phyloP scores from a whole-genome alignment of 805 yeast species.

The Dipodascus geniculatus region DNA sequence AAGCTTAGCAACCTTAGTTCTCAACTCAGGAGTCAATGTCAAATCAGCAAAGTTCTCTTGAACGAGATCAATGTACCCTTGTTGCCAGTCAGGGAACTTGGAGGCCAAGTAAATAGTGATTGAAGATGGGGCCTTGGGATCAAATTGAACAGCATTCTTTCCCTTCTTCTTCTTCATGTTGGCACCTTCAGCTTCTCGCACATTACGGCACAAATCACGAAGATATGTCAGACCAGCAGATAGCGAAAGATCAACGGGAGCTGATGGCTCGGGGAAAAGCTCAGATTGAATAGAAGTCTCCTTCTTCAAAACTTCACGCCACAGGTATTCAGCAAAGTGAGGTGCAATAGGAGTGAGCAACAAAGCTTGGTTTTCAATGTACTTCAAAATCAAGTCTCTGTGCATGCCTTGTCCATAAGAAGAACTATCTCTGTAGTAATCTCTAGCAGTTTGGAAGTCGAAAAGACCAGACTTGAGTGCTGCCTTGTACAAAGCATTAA shows the following conservation, averaged over 20 bases:
- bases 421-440: slow-evolving; percentile 78
- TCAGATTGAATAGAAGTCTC: slow-evolving; percentile 59
- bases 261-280: slow-evolving; percentile 65
- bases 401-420: slow-evolving; percentile 51
- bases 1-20: slow-evolving; percentile 27
- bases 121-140: slow-evolving; percentile 58
- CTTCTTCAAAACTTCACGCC: slow-evolving; percentile 68
- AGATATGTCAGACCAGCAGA: slow-evolving; percentile 68
- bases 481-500: slow-evolving; percentile 65
- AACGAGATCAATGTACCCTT: slow-evolving; percentile 68
- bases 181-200: slow-evolving; percentile 88
- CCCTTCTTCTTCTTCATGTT: slow-evolving; percentile 76
- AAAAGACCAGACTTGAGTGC: slow-evolving; percentile 87
- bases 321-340: slow-evolving; percentile 84
- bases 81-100: slow-evolving; percentile 87
- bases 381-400: slow-evolving; percentile 64
- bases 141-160: slow-evolving; percentile 65
- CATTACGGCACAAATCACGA: slow-evolving; percentile 63
- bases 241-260: slow-evolving; percentile 49
- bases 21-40: slow-evolving; percentile 26
- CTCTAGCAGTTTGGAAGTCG: slow-evolving; percentile 91
- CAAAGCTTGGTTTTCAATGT: slow-evolving; percentile 78
- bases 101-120: slow-evolving; percentile 64
- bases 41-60: slow-evolving; percentile 28
- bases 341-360: slow-evolving; percentile 89